phyloP scores from a whole-genome alignment of 2,329 filamentous ascomycete species.

The Dactylonectria macrodidyma region DNA sequence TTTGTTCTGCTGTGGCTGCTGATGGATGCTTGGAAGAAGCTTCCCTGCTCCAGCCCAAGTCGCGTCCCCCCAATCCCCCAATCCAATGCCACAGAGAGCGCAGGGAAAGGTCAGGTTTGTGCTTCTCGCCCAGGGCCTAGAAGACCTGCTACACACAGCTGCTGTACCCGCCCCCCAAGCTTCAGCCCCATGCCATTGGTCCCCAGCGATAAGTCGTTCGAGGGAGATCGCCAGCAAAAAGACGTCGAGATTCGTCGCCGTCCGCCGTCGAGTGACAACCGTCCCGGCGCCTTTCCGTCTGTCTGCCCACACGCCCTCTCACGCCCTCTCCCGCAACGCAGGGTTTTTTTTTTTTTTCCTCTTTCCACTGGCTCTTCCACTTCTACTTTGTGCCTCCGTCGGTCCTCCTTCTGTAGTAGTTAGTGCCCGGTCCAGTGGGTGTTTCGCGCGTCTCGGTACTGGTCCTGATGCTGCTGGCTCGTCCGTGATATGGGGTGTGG shows the following conservation, averaged over 20 bases:
- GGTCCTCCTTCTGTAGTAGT: slow-evolving; percentile 31
- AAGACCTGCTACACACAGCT: slow-evolving; percentile 46
- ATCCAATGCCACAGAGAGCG: slow-evolving; percentile 33
- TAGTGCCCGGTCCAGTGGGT: slow-evolving; percentile 18
- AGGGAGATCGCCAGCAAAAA: slow-evolving; percentile 45
- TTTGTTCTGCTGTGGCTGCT: slow-evolving; percentile 34
- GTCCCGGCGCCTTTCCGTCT: slow-evolving; percentile 38
- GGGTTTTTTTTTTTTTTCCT: slow-evolving; percentile 26
- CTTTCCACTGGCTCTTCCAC: slow-evolving; percentile 15
- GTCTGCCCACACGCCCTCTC: slow-evolving; percentile 43
- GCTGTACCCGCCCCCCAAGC: slow-evolving; percentile 44
- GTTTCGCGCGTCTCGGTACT: slow-evolving; percentile 25
- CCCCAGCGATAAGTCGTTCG: slow-evolving; percentile 45
- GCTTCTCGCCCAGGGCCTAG: slow-evolving; percentile 42
- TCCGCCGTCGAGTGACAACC: slow-evolving; percentile 21
- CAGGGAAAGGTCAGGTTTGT: slow-evolving; percentile 37
- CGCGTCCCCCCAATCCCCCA: slow-evolving; percentile 31
- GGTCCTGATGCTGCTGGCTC: slow-evolving; percentile 21
- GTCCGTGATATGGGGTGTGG: slow-evolving; percentile 24
- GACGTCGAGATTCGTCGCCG: slow-evolving; percentile 31
- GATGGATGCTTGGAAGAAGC: slow-evolving; percentile 40
- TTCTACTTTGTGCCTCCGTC: slow-evolving; percentile 36
- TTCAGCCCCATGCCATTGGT: slow-evolving; percentile 44
- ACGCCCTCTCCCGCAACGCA: slow-evolving; percentile 32
- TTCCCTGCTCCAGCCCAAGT: slow-evolving; percentile 35